Evolutionary conservation across 2,329 filamentous ascomycete genomes (phyloP).

Genomic region (Aspergillus sp.): DNA sequence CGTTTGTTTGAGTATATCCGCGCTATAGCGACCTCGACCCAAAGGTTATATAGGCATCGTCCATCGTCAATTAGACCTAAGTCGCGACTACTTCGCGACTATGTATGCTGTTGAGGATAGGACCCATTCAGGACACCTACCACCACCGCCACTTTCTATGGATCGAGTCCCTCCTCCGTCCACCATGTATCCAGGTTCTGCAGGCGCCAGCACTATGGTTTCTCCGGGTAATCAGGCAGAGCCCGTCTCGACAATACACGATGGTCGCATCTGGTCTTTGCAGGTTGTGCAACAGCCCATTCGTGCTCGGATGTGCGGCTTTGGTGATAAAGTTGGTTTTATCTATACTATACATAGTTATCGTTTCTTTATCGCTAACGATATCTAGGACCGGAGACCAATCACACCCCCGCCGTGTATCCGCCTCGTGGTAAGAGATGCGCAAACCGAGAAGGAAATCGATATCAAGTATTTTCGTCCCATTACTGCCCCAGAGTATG

Average conservation of each 20-base stretch:
- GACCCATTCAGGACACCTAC: constrained; percentile 34
- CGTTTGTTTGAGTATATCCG: not conserved
- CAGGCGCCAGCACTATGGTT: constrained; percentile 29
- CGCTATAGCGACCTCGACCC: not conserved
- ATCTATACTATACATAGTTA: not conserved
- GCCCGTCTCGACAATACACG: constrained; percentile 40
- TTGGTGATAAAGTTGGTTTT: constrained; percentile 85
- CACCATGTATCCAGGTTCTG: constrained; percentile 35
- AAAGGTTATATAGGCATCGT: not conserved
- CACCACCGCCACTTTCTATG: constrained; percentile 40
- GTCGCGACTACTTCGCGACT: constrained; percentile 25
- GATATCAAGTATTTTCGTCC: constrained; percentile 68
- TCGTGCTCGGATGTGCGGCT: constrained; percentile 96
- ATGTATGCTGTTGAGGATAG: constrained; percentile 42
- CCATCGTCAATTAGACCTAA: not conserved
- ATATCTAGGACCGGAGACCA: constrained; percentile 76
- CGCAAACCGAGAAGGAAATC: constrained; percentile 72
- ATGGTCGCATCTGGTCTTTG: constrained; percentile 58
- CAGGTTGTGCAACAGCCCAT: constrained; percentile 86
- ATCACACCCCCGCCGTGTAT: constrained; percentile 96
- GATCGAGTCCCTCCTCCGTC: constrained; percentile 40
- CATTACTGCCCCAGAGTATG: not conserved
- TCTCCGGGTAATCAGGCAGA: constrained; percentile 36
- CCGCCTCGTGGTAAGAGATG: constrained; percentile 74
- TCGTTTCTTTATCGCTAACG: constrained; percentile 4